Evolutionary conservation across 2,329 filamentous ascomycete genomes (phyloP), one percentile per base, ranked within the genome.

Genomic region (Colletotrichum lindemuthianum): DNA sequence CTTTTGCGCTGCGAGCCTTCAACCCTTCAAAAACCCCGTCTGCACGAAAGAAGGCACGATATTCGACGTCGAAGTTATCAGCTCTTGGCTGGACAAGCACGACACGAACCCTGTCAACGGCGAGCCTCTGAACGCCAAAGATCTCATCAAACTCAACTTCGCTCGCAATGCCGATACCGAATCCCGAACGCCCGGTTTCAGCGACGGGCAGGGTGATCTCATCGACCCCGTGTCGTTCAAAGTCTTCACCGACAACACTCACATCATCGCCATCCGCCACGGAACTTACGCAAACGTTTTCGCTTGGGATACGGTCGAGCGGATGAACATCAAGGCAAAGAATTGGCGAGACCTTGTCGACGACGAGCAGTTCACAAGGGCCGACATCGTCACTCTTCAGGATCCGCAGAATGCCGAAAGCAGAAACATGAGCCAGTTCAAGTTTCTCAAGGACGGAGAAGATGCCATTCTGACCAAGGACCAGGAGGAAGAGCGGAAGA

Each of bases 171-270:
- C 94, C 57, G 91, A 94, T 66, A 78, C 81, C 47, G 81, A 85
- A 69, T 79, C 80, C 3, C 78, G 82, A 44, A 79, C 79, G 8
- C 76, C 78, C 44, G 81, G 79, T 3, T 68, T 78, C 11, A 80
- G 79, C 67, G 85, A 88, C 67, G 84, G 82, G 13, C 83, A 85
- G 65, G 91, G 88, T 57, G 96, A 98, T 71, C 92, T 96, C 72
- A 92, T 98, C 68, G 96, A 99, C 72, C 96, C 96, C 0, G 95
- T 99, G 50, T 97, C 94, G 0, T 98, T 92, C 84, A 99, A 99
- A 77, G 92, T 97, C 45, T 93, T 99, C 73, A 99, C 96, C 50
- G 93, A 99, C 76, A 98, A 98, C 77, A 98, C 96, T 4, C 96
- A 98, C 77, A 92, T 99, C 63, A 92, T 98, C 49, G 95, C 94